phyloP scores from a whole-genome alignment of 768 basidiomycete species.

The Calocera viscosa region DNA sequence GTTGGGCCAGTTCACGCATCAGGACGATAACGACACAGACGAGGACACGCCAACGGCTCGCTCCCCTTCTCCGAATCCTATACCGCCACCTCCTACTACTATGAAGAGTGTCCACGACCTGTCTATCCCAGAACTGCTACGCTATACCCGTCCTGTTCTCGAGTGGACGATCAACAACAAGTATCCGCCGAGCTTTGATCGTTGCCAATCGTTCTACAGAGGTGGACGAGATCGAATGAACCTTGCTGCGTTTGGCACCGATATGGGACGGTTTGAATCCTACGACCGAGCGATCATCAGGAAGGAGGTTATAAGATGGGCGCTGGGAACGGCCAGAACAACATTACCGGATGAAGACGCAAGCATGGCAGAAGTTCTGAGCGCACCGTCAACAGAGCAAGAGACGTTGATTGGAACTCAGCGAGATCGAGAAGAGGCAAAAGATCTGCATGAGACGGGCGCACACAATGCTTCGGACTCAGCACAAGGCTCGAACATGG shows the following conservation, averaged over 20 bases:
- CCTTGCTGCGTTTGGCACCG: neutral
- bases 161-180: neutral
- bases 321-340: neutral
- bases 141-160: neutral
- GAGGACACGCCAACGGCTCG: neutral
- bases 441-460: neutral
- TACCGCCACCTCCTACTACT: neutral
- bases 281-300: neutral
- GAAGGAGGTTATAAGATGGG: neutral
- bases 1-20: neutral
- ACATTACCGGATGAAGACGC: neutral
- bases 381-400: neutral
- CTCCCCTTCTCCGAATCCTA: neutral
- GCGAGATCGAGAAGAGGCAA: neutral
- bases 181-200: neutral
- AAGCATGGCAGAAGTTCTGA: neutral
- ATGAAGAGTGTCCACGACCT: neutral
- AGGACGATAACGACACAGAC: neutral
- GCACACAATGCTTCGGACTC: neutral
- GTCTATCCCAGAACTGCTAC: neutral
- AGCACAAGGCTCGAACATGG: neutral
- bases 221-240: neutral
- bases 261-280: neutral
- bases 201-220: neutral
- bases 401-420: neutral